These are phyloP conservation scores for Coelastrella sp. DNA, from an alignment of 139 green algal species.

Conservation along the genomic window DNA sequence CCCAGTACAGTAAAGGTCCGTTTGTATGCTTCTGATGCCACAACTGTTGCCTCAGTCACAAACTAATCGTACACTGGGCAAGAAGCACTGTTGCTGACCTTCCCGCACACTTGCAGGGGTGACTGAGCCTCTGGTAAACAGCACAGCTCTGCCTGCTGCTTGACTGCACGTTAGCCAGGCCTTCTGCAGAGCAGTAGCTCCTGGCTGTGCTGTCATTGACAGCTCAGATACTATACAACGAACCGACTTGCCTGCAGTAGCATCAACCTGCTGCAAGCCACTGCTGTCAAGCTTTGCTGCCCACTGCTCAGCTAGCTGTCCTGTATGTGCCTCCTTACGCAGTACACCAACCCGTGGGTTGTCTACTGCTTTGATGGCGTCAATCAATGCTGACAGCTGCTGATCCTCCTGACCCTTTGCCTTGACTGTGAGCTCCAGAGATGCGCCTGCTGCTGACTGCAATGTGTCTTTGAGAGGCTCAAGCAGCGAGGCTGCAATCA, in stretches of 20 bases:
- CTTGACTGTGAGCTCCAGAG: conserved; percentile 78
- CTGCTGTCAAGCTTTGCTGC: conserved; percentile 45
- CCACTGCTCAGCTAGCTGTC: conserved; percentile 63
- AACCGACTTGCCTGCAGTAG: neutral
- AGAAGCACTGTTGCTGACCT: neutral
- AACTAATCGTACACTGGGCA: too few relatives aligned
- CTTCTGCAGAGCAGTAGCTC: too few relatives aligned
- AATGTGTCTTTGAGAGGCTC: conserved; percentile 62
- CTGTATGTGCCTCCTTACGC: conserved; percentile 84
- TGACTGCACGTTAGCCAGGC: neutral
- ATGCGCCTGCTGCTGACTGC: conserved; percentile 54
- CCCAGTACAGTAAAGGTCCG: too few relatives aligned
- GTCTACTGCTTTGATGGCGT: conserved; percentile 50
- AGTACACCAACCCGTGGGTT: conserved; percentile 61
- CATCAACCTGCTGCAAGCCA: conserved; percentile 59
- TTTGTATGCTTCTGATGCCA: too few relatives aligned
- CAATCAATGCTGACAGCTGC: conserved; percentile 75
- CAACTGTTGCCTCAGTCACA: too few relatives aligned
- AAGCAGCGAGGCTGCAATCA: conserved; percentile 70
- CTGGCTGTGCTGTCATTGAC: too few relatives aligned
- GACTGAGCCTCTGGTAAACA: neutral
- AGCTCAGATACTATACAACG: too few relatives aligned
- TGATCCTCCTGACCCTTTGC: conserved; percentile 85
- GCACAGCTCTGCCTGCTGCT: neutral
- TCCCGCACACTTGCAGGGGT: neutral